Evolutionary conservation across 164 flowering plant species (phyloP).

Genomic region (Nymphaea colorata): DNA sequence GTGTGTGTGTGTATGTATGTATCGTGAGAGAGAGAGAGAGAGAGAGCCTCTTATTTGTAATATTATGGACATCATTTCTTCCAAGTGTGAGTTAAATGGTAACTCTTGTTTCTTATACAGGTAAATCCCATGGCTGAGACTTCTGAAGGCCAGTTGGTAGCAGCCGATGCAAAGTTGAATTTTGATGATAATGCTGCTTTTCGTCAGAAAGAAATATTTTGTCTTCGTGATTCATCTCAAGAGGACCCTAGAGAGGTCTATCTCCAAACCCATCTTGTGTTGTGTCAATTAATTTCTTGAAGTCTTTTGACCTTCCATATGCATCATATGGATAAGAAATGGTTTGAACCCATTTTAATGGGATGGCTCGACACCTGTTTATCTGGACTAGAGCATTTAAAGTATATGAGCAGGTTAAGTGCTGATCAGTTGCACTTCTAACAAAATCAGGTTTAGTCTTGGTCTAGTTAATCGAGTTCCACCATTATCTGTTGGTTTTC

Average conservation of each 20-base stretch:
- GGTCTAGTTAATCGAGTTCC: neutral
- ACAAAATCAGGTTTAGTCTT: neutral
- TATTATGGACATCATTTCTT: too few species aligned
- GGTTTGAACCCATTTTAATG: too few species aligned
- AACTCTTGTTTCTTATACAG: conserved; percentile 17
- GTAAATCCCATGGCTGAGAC: conserved; percentile 96
- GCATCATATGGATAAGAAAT: too few species aligned
- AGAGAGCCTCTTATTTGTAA: too few species aligned
- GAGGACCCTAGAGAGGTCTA: conserved; percentile 98
- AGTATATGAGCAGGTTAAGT: too few species aligned
- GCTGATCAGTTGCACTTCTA: too few species aligned
- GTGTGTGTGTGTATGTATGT: too few species aligned
- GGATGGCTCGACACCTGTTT: too few species aligned
- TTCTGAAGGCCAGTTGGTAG: conserved; percentile 74
- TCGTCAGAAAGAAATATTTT: conserved; percentile 84
- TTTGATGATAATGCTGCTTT: conserved; percentile 98
- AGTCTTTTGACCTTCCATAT: neutral
- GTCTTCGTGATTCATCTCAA: conserved; percentile 86
- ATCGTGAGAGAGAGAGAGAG: too few species aligned
- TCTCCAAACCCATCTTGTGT: neutral
- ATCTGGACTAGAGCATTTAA: too few species aligned
- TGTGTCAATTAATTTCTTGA: neutral
- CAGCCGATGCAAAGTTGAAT: conserved; percentile 98
- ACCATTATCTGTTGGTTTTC: neutral
- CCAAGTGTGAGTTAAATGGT: too few species aligned